Conservation (phyloP, 306 rosid species). For the Pterocarpus santalinus region DNA sequence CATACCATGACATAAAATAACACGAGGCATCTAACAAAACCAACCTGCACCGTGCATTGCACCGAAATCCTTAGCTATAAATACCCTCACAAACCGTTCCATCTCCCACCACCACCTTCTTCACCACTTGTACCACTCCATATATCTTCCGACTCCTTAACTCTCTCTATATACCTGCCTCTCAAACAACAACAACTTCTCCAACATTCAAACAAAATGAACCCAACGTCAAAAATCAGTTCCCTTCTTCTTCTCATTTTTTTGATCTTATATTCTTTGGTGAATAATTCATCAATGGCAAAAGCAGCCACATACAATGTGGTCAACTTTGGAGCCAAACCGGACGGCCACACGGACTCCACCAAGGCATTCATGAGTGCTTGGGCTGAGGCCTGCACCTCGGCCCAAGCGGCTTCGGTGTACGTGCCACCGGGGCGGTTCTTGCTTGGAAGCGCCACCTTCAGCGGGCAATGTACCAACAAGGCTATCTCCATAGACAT, state of each 20-base stretch:
- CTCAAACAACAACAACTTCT: neutral
- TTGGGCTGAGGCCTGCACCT: conserved; percentile 64
- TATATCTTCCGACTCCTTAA: neutral
- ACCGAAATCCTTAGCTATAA: conserved; percentile 41
- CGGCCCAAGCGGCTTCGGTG: conserved; percentile 23
- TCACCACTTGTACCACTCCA: conserved; percentile 38
- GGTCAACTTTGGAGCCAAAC: conserved; percentile 60
- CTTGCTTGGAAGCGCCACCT: conserved; percentile 35
- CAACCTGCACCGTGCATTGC: neutral
- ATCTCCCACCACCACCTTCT: conserved; percentile 14
- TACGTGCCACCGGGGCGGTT: conserved; percentile 61
- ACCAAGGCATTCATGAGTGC: conserved; percentile 57
- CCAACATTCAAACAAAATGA: conserved; percentile 4
- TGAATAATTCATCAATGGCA: neutral
- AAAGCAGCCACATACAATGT: conserved; percentile 46
- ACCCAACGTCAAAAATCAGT: neutral
- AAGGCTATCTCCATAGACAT: conserved; percentile 49
- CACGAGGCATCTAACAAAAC: neutral
- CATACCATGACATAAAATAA: neutral
- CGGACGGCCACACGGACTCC: conserved; percentile 60
- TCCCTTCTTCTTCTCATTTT: neutral
- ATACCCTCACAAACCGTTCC: conserved; percentile 45
- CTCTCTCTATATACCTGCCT: neutral
- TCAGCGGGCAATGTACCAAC: conserved; percentile 48
- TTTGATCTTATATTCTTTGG: neutral